Conservation (phyloP, 2,329 filamentous ascomycete genomes). For the Lasiodiplodia gonubiensis region DNA sequence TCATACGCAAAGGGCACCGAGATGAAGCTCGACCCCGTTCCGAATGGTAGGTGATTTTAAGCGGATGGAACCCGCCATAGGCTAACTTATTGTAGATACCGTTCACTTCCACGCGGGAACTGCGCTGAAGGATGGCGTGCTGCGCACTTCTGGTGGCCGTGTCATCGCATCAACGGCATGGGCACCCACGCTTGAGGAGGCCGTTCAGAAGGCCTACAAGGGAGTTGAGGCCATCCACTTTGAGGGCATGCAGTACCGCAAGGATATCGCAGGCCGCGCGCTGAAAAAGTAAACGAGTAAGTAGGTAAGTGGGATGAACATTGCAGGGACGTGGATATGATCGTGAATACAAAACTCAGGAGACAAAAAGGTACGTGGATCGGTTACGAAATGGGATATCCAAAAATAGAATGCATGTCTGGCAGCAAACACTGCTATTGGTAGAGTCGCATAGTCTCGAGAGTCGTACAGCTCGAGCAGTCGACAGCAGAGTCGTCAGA, state of each 20-base stretch:
- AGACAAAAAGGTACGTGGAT: constrained; percentile 24
- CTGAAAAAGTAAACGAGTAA: constrained; percentile 38
- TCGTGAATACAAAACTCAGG: constrained; percentile 20
- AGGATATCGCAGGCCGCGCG: constrained; percentile 77
- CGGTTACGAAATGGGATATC: constrained; percentile 17
- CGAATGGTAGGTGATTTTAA: constrained; percentile 40
- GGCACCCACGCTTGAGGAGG: constrained; percentile 75
- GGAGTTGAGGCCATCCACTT: constrained; percentile 82
- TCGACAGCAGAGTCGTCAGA: not conserved
- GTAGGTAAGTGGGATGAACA: constrained; percentile 15
- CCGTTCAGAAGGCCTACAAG: constrained; percentile 85
- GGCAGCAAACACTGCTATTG: not conserved
- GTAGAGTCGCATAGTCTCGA: not conserved
- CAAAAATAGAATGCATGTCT: constrained; percentile 21
- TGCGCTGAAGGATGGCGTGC: constrained; percentile 61
- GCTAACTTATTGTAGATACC: constrained; percentile 50
- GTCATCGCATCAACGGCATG: constrained; percentile 93
- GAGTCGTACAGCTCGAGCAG: not conserved
- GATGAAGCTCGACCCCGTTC: constrained; percentile 63
- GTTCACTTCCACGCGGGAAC: constrained; percentile 95
- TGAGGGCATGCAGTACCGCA: constrained; percentile 87
- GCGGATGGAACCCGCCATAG: not conserved
- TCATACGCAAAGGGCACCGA: constrained; percentile 76
- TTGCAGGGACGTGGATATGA: not conserved
- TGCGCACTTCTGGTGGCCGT: constrained; percentile 82